Evolutionary conservation across 495 filamentous ascomycete genomes (phyloP).

Genomic region (Bacidia gigantensis): DNA sequence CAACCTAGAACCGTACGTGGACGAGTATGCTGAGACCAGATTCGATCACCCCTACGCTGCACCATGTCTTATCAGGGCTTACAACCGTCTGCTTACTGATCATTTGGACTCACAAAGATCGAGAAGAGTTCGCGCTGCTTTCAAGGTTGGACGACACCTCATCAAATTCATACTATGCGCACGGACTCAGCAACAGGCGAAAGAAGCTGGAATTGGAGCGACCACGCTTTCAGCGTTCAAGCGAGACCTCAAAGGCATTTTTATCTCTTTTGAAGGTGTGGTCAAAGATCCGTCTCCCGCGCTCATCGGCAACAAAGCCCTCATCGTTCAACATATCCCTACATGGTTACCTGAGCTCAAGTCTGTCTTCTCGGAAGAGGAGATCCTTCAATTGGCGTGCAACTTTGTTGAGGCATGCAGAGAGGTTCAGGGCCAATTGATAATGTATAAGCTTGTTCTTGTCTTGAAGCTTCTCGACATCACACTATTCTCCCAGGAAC

Average conservation of each 20-base stretch:
- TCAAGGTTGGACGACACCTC: slow-evolving; percentile 88
- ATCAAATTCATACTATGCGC: slow-evolving; percentile 92
- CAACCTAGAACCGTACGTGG: slow-evolving; percentile 77
- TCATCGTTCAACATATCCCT: slow-evolving; percentile 94
- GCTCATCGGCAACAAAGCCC: slow-evolving; percentile 81
- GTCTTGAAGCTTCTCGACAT: slow-evolving; percentile 79
- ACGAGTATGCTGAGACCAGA: slow-evolving; percentile 73
- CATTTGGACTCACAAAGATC: slow-evolving; percentile 68
- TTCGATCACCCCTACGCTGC: slow-evolving; percentile 94
- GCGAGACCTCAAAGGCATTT: slow-evolving; percentile 70
- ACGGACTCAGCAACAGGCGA: slow-evolving; percentile 69
- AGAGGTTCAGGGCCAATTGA: slow-evolving; percentile 75
- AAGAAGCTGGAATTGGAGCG: slow-evolving; percentile 81
- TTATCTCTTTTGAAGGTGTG: slow-evolving; percentile 73
- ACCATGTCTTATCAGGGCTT: slow-evolving; percentile 79
- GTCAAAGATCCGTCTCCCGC: slow-evolving; percentile 79
- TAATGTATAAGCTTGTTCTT: slow-evolving; percentile 86
- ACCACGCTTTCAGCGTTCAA: slow-evolving; percentile 67
- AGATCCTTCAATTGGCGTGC: slow-evolving; percentile 82
- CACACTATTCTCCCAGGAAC: slow-evolving; percentile 61
- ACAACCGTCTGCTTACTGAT: slow-evolving; percentile 64
- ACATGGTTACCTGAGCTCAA: slow-evolving; percentile 85
- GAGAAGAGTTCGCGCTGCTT: slow-evolving; percentile 71
- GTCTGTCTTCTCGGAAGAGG: slow-evolving; percentile 58
- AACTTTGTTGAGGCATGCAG: slow-evolving; percentile 89